Evolutionary conservation across 495 filamentous ascomycete species (phyloP).

Genomic region (Hyaloscypha bicolor): DNA sequence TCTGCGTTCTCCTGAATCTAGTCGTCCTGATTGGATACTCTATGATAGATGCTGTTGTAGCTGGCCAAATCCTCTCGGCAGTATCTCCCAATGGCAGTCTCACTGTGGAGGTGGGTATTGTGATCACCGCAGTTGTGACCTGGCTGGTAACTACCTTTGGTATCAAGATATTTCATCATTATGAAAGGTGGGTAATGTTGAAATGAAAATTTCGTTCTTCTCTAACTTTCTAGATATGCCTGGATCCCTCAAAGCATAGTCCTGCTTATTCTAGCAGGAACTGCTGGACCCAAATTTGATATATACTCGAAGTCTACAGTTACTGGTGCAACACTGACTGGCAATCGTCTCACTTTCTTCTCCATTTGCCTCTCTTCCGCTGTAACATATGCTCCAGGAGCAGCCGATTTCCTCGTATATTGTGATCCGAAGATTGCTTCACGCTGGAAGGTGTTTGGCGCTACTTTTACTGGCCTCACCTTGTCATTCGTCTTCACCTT

Average conservation of each 20-base stretch:
- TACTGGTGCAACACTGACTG: constrained; percentile 53
- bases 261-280: constrained; percentile 66
- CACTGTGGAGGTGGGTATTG: constrained; percentile 71
- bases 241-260: constrained; percentile 70
- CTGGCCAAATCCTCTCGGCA: constrained; percentile 75
- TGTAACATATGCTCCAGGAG: constrained; percentile 56
- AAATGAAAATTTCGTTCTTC: neutral
- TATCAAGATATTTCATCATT: constrained; percentile 70
- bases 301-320: constrained; percentile 51
- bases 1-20: constrained; percentile 71
- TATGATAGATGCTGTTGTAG: constrained; percentile 69
- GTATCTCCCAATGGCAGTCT: constrained; percentile 63
- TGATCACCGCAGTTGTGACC: constrained; percentile 66
- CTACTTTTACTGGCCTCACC: constrained; percentile 35
- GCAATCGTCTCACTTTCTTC: constrained; percentile 69
- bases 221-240: constrained; percentile 51
- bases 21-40: constrained; percentile 73
- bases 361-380: constrained; percentile 65
- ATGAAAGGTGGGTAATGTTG: constrained; percentile 57
- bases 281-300: constrained; percentile 66
- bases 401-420: constrained; percentile 61
- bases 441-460: constrained; percentile 37
- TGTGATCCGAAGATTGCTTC: constrained; percentile 46
- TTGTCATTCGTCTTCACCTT: constrained; percentile 49
- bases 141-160: constrained; percentile 74